These are phyloP conservation scores for Rhexocercosporidium sp. DNA, from an alignment of 2,329 filamentous ascomycete species.

Conservation along the genomic window DNA sequence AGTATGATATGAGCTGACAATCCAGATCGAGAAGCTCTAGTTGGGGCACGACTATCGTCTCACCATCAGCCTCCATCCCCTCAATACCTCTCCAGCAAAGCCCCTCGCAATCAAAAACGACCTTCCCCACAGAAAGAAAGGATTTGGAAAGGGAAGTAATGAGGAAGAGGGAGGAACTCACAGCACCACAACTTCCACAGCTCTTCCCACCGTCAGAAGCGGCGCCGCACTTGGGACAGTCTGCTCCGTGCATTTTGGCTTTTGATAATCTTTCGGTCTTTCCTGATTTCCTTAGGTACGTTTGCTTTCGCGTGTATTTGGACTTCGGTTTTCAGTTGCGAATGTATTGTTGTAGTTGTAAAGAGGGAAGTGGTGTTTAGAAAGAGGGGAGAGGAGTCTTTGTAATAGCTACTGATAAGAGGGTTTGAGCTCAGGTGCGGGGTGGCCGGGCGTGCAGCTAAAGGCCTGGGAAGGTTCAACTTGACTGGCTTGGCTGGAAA, in stretches of 20 bases:
- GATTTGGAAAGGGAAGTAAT: background rate
- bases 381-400: background rate
- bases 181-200: conserved; percentile 39
- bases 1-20: too few relatives aligned
- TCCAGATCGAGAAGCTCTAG: conserved; percentile 13
- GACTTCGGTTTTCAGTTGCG: background rate
- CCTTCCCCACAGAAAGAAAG: too few relatives aligned
- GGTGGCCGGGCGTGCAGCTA: too few relatives aligned
- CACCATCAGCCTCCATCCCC: background rate
- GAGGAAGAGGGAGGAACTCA: conserved; percentile 22
- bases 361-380: background rate
- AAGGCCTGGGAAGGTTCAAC: background rate
- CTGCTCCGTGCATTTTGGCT: conserved; percentile 38
- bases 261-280: background rate
- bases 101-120: too few relatives aligned
- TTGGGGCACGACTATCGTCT: conserved; percentile 29
- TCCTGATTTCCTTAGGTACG: background rate
- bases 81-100: too few relatives aligned
- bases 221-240: conserved; percentile 40
- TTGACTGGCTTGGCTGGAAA: background rate
- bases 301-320: too few relatives aligned
- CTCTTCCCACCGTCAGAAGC: conserved; percentile 35
- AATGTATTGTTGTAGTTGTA: background rate
- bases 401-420: conserved; percentile 1
- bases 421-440: background rate